These are phyloP conservation scores for Solanum rostratum DNA, from an alignment of 257 asterid genomes.

Conservation along the genomic window DNA sequence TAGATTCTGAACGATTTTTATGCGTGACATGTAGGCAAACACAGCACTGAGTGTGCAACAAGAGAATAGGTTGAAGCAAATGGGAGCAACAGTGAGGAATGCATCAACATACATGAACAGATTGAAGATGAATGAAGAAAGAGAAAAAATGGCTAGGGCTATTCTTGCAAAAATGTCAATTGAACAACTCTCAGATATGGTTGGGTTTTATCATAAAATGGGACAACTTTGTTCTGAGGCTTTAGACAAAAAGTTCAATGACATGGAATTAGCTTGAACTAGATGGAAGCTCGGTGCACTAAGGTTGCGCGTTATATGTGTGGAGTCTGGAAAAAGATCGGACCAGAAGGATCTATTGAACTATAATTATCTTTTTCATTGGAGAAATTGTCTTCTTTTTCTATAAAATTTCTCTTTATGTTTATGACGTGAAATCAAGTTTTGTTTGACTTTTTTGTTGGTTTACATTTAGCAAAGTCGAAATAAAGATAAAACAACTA, in stretches of 20 bases:
- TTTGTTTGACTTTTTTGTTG: not conserved
- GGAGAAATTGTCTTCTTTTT: not conserved
- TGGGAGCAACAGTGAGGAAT: slow-evolving; percentile 78
- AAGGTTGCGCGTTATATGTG: not conserved
- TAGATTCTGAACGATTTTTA: not conserved
- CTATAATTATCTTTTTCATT: not conserved
- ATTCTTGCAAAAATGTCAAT: slow-evolving; percentile 52
- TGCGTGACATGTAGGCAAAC: slow-evolving; percentile 30
- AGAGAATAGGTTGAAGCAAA: slow-evolving; percentile 54
- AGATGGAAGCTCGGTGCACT: not conserved
- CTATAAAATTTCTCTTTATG: not conserved
- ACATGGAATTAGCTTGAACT: slow-evolving; percentile 2
- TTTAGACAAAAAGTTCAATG: slow-evolving; percentile 41
- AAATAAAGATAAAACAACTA: too few species aligned
- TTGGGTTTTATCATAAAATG: slow-evolving; percentile 57
- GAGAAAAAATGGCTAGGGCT: slow-evolving; percentile 35
- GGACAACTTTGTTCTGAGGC: slow-evolving; percentile 60
- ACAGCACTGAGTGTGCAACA: slow-evolving; percentile 57
- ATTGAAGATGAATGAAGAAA: slow-evolving; percentile 40
- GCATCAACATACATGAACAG: slow-evolving; percentile 35
- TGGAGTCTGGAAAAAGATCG: accelerated
- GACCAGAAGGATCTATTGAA: not conserved
- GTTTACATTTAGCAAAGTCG: too few species aligned
- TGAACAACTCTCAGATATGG: slow-evolving; percentile 52
- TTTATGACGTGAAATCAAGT: not conserved